Evolutionary conservation across 2,329 filamentous ascomycete species (phyloP), one percentile per base, ranked within the genome.

Genomic region (Endothia cerciana): DNA sequence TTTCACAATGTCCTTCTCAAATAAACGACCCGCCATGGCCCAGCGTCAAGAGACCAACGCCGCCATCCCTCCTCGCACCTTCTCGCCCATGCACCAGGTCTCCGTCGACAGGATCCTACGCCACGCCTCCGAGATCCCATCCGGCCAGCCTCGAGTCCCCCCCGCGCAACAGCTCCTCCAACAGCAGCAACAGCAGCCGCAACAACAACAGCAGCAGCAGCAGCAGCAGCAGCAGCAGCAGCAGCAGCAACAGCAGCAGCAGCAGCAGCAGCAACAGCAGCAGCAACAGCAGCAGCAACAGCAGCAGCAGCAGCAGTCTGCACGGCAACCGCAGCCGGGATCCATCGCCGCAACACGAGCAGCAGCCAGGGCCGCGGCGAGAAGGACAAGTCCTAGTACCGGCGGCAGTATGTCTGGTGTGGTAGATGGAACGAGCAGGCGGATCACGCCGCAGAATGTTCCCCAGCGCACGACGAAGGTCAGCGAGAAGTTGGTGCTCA

Each of bases 31-130:
- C 85, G n/a, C 47, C 64, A 70, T 63, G 74, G 73, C 69, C 75
- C 65, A 68, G 68, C 68, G 66, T n/a, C 60, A 63, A 49, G 66
- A 68, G 45, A 68, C 66, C 7, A 60, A 64, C 13, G n/a, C 40
- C 17, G 57, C 30, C 38, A 28, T 56, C 17, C 72, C 71, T 72
- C 25, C 70, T 69, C 19, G 69, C 69, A n/a, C 61, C 69, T 63
- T 57, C 30, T 63, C 61, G 71, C 82, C 84, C 71, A 94, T 88
- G 82, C 91, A 87, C 72, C 91, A 91, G 77, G 92, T 98, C 75
- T 89, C 88, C 1, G 94, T 99, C 77, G 95, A 99, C 80, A 97
- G 94, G 75, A 91, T 98, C 70, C 88, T 99, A 5, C 93, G 97
- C 76, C 92, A 97, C 80, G 91, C 93, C 67, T 95, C 93, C 60